These are phyloP conservation scores for Beauveria sp. DNA, from an alignment of 2,329 filamentous ascomycete genomes.

Conservation along the genomic window DNA sequence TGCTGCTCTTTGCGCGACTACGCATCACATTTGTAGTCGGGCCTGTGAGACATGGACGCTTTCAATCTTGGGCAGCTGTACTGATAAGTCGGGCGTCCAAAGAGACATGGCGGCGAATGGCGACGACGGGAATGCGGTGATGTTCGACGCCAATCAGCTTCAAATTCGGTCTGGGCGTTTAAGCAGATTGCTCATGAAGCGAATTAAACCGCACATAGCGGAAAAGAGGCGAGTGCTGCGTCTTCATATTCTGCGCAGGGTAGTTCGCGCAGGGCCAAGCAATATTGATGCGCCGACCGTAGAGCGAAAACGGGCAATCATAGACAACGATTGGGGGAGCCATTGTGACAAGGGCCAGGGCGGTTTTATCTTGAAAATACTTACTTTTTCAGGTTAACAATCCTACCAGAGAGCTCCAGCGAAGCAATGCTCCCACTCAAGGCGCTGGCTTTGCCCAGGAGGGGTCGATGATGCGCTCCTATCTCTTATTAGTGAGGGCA, in stretches of 20 bases:
- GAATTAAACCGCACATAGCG: background rate
- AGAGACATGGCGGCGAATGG: constrained; percentile 61
- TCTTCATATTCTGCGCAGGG: constrained; percentile 59
- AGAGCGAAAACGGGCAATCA: constrained; percentile 60
- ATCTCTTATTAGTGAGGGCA: too few species aligned
- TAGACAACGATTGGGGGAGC: constrained; percentile 46
- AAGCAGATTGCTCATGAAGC: constrained; percentile 47
- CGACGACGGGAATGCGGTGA: constrained; percentile 61
- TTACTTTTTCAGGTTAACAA: too few species aligned
- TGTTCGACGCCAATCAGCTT: constrained; percentile 54
- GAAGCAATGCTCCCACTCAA: too few species aligned
- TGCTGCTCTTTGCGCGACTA: constrained; percentile 20
- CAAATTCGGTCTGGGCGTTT: constrained; percentile 60
- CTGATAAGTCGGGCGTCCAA: constrained; percentile 53
- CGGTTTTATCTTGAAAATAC: too few species aligned
- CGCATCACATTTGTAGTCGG: background rate
- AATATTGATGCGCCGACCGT: constrained; percentile 57
- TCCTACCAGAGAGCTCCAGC: too few species aligned
- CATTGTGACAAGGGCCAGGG: background rate
- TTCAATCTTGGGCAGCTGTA: constrained; percentile 58
- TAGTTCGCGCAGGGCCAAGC: constrained; percentile 58
- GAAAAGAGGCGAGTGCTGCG: background rate
- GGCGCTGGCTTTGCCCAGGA: too few species aligned
- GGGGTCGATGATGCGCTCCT: too few species aligned
- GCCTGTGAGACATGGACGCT: constrained; percentile 34